Evolutionary conservation across 768 basidiomycete species (phyloP), one percentile per base, ranked within the genome.

Genomic region (Mycena galopus): DNA sequence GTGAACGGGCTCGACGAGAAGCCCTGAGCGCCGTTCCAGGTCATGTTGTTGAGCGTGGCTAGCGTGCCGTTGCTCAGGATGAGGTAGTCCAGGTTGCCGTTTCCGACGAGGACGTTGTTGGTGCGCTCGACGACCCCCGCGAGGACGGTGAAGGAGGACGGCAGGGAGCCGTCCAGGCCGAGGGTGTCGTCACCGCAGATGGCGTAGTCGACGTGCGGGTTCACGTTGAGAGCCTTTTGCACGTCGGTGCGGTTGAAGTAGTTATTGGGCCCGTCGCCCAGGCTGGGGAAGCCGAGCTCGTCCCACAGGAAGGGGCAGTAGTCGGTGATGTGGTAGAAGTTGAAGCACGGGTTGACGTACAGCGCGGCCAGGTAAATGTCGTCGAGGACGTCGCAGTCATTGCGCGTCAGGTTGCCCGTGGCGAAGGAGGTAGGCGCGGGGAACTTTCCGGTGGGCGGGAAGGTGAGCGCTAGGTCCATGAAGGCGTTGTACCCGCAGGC

Each of bases 281-380:
- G 33, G 58, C 33, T 39, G 35, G 32, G 32, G 58, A 35, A 44
- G 39, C 42, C 42, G 61, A 62, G 37, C 27, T 42, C 61, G 61
- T 62, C 61, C 39, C 25, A 27, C 39, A 47, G 61, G 61, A 62
- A 62, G 39, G 61, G 61, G 61, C 61, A 62, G 25, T 44, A 44
- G 61, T 62, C 61, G 61, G 61, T 62, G 61, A 62, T 42, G 61
- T 62, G 60, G 60, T 61, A 61, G 23, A 44, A 44, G 60, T 61
- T 42, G 60, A 61, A 44, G 39, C 60, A 61, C 61, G 37, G 61
- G 61, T 62, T 62, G 39, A 47, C 42, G 37, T 44, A 44, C 25
- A 62, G 25, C 61, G 42, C 61, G 61, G 61, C 61, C 27, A 42
- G 27, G 61, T 30, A 47, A 23, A 42, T 47, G 39, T 42, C 42